Evolutionary conservation across 2,329 filamentous ascomycete genomes (phyloP), one percentile per base, ranked within the genome.

Genomic region (Colletotrichum musicola): DNA sequence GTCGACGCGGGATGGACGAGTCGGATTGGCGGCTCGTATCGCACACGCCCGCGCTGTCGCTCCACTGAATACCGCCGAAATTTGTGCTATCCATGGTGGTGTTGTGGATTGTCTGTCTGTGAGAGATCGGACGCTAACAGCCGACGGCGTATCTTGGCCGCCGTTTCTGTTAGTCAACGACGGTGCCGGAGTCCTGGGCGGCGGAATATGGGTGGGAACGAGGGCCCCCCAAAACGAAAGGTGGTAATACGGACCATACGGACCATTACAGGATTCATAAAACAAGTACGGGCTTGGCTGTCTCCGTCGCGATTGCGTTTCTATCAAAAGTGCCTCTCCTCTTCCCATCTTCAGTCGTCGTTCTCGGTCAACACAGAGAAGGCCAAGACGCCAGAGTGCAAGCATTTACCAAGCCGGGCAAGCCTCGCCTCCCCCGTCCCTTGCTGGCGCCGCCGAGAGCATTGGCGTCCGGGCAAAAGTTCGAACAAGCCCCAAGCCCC

Each of bases 11-110:
- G 65, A 63, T 58, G 51, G 59, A 27, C 65, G 62, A 68, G 50
- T 65, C 55, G 62, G 62, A 49, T 65, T 38, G 42, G 50, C 30
- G 40, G 9, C 53, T 50, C 61, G 12, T 65, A 65, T 68, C 55
- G 35, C 30, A 38, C 60, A 20, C 40, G 12, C 42, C 40, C 30
- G 35, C 30, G 35, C 35, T 20, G 42, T 16, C 51, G 20, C 40
- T 27, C 65, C 65, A 64, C 50, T 46, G 50, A 65, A 66, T 65
- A 56, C 55, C 66, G 62, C 66, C 66, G 66, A 69, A 61, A 61
- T 60, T 61, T 56, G 62, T 65, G 55, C 62, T 56, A 20, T 16
- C 30, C 22, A n/a, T 18, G 40, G 53, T 53, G 53, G 42, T 54
- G 47, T 58, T 53, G 51, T 46, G 49, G 64, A 50, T n/a, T 40